Percentiles rank a stretch among this genome's conserved stretches.
phyloP scores from a whole-genome alignment of 495 filamentous ascomycete genomes.

The Tuber aestivum region DNA sequence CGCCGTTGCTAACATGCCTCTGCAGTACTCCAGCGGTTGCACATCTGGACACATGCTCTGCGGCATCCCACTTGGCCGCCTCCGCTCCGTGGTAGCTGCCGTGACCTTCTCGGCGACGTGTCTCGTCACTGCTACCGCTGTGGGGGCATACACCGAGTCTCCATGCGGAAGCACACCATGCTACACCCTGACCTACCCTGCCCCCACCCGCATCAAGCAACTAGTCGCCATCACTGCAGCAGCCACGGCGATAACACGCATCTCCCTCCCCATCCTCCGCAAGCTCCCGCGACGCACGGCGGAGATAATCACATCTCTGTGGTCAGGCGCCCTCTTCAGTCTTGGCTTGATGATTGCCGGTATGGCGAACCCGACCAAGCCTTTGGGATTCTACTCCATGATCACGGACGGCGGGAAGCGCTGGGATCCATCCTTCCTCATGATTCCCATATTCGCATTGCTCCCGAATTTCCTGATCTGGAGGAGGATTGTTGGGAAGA shows the following conservation, averaged over 20 bases:
- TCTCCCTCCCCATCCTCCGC: constrained; percentile 40
- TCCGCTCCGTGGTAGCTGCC: constrained; percentile 52
- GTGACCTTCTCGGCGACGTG: constrained; percentile 54
- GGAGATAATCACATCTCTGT: constrained; percentile 43
- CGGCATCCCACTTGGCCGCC: constrained; percentile 51
- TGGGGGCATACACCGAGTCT: constrained; percentile 41
- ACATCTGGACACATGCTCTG: constrained; percentile 61
- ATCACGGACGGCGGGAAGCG: constrained; percentile 43
- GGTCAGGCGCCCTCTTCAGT: constrained; percentile 53
- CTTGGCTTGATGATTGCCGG: constrained; percentile 52
- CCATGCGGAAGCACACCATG: constrained; percentile 46
- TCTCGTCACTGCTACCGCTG: constrained; percentile 50
- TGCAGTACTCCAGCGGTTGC: constrained; percentile 49
- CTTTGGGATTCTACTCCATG: constrained; percentile 53
- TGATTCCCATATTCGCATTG: constrained; percentile 52
- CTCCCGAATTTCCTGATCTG: constrained; percentile 34
- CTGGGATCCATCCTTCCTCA: constrained; percentile 51
- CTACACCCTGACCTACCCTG: constrained; percentile 50
- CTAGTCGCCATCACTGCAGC: constrained; percentile 43
- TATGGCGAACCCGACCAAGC: constrained; percentile 54
- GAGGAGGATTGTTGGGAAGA: constrained; percentile 26
- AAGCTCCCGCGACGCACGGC: constrained; percentile 19
- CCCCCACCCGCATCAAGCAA: constrained; percentile 30
- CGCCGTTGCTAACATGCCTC: not conserved
- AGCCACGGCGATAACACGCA: constrained; percentile 34